A percentile compares a stretch with the other conserved stretches of the same genome.
These are phyloP conservation scores for Ambrosia hybrid DNA, from an alignment of 140 eudicot genomes.

Conservation along the genomic window DNA sequence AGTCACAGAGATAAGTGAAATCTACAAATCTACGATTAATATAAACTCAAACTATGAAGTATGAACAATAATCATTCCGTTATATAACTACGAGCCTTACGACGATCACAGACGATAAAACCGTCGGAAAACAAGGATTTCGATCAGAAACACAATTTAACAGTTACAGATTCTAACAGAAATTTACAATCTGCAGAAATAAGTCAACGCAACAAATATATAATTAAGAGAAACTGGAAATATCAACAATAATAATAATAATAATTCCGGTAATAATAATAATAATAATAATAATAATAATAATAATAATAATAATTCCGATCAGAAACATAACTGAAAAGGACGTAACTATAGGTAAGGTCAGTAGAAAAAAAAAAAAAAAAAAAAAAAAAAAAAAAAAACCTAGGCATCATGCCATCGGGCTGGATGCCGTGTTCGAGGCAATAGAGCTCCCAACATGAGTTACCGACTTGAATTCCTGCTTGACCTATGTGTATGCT, in stretches of 20 bases:
- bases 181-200: conserved; percentile 2
- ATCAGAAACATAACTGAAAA: too few species aligned
- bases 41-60: not conserved
- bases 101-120: not conserved
- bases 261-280: not conserved
- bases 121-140: not conserved
- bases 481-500: conserved; percentile 96
- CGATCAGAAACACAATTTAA: not conserved
- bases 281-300: too few species aligned
- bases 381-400: conserved; percentile 12
- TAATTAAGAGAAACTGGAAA: too few species aligned
- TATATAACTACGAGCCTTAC: not conserved
- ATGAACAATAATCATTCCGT: not conserved
- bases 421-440: conserved; percentile 94
- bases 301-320: too few species aligned
- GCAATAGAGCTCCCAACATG: conserved; percentile 93
- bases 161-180: not conserved
- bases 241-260: not conserved
- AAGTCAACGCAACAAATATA: too few species aligned
- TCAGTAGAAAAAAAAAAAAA: not conserved
- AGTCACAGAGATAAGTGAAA: not conserved
- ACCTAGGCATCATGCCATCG: conserved; percentile 96
- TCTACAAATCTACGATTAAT: too few species aligned
- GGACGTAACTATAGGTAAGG: too few species aligned
- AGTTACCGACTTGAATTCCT: conserved; percentile 87